Base-by-base conservation (phyloP, 495 filamentous ascomycete genomes). In the Pyrenula massariospora region DNA sequence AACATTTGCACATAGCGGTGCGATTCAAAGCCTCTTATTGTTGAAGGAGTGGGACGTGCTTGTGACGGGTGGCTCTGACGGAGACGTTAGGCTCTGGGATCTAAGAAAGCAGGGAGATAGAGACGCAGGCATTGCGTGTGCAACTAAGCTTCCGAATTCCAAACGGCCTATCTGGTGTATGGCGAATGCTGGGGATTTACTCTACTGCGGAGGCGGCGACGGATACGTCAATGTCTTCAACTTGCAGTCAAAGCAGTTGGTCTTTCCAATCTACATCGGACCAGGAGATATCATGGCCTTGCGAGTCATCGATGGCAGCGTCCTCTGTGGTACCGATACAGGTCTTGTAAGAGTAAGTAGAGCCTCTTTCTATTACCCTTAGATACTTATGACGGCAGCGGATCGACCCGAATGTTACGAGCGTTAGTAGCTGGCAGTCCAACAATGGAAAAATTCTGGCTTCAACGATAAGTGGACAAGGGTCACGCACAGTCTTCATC, bases 191-290 rank as follows among this genome's bases (percentile, higher is more conserved):
- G 90, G 89, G 0, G 87, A 88, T 0, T 85, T 98, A 58, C 78
- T 98, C 11, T 97, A 96, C 65, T 88, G 86, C 60, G 93, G 93
- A 57, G 82, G 91, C 54, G 78, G 88, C 0, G 81, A 84, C n/a
- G 93, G 93, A n/a, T 83, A 94, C 48, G 78, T 98, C 54, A 91
- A 96, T 65, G 84, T 97, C 15, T 98, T 93, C 93, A 95, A 98
- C 63, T 74, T 97, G 12, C 93, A 98, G 65, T 96, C 93, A 1
- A 82, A 84, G 58, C 93, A 98, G 72, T 84, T 93, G 53, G 76
- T 98, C 20, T 79, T 92, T 56, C 88, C 84, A 10, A 83, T 96
- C 60, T 88, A 86, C 61, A 78, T 83, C 20, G 85, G 91, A 58
- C 84, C 80, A 21, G 86, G 85, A 8, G 94, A 96, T 65, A 78